Base-by-base conservation (phyloP, 208 protist genomes). In the Trypanosomatidae sp. region DNA sequence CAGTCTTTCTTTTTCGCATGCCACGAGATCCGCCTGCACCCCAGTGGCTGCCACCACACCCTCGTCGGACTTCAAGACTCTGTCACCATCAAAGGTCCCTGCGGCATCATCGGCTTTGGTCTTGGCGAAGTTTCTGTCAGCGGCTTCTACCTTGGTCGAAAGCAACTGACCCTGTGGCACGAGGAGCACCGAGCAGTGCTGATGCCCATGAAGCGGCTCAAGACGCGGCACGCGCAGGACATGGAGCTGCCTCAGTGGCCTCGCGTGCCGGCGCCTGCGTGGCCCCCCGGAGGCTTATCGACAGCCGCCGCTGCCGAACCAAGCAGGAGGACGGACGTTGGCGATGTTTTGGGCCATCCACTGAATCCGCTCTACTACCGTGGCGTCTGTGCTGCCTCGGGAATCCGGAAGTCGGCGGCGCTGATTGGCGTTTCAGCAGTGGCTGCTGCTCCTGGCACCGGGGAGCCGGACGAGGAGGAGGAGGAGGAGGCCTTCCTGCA, bases 41-140 rank as follows among this genome's bases (percentile, higher is more conserved):
- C 52, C 12, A 66, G 60, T 30, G 77, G 50, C 36, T 92, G 88
- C 66, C 87, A 93, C 69, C 91, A 93, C 86, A 93, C 88, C 17
- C 71, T 95, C 13, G 22, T 92, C 30, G 80, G 83, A 28, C 73
- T 92, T 52, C 79, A 72, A 8, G 80, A 77, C 41, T 73, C 88
- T 19, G 79, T 93, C 33, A 88, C 87, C 22, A 83, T 95, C 47
- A 85, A 93, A 58, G 91, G 91, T 19, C 91, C 91, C 41, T 96
- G 89, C 70, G 85, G 83, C 33, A 39, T 93, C 13, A 79, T 93
- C 39, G 91, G 91, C 19, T 82, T 93, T 64, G 87, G 89, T 33
- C 71, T 90, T 19, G 89, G 87, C 62, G 91, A 96, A 76, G 77
- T 84, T 13, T 33, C 79, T 39, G 79, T 96, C 13, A 83, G 76